Conservation (phyloP, 108 stramenopile species). For the Fragilaria radians region DNA sequence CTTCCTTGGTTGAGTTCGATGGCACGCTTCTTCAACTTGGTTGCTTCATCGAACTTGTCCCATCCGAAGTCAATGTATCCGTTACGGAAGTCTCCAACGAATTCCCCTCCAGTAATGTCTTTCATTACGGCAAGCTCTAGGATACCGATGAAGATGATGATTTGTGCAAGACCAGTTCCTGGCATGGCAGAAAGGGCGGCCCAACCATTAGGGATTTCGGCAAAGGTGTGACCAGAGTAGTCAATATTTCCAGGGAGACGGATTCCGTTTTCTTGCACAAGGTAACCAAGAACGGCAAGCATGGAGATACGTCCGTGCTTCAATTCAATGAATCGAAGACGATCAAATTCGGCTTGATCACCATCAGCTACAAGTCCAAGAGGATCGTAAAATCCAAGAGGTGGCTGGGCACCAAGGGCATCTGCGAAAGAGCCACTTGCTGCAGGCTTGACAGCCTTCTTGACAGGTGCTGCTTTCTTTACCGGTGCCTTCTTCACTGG, state of each 20-base stretch:
- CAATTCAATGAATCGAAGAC: slow-evolving; percentile 47
- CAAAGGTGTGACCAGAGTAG: slow-evolving; percentile 35
- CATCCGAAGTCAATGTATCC: slow-evolving; percentile 64
- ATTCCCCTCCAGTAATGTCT: slow-evolving; percentile 23
- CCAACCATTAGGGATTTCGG: slow-evolving; percentile 22
- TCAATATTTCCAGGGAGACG: slow-evolving; percentile 35
- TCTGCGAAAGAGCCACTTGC: neutral
- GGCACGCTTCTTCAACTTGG: slow-evolving; percentile 72
- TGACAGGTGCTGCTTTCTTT: neutral
- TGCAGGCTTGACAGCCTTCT: neutral
- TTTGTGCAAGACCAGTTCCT: slow-evolving; percentile 39
- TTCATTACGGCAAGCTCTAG: slow-evolving; percentile 21
- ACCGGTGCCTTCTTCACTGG: slow-evolving; percentile 1
- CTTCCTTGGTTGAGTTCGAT: slow-evolving; percentile 92
- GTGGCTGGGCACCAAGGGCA: slow-evolving; percentile 4
- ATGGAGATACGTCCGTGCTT: slow-evolving; percentile 77
- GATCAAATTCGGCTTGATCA: slow-evolving; percentile 48
- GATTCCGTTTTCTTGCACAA: neutral
- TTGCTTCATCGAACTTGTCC: slow-evolving; percentile 53
- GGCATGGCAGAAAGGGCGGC: slow-evolving; percentile 34
- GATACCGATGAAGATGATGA: slow-evolving; percentile 40
- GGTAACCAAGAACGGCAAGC: slow-evolving; percentile 35
- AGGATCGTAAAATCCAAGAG: slow-evolving; percentile 81
- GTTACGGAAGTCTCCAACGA: slow-evolving; percentile 71
- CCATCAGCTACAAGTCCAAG: slow-evolving; percentile 34